Evolutionary conservation across 2,329 filamentous ascomycete genomes (phyloP).

Genomic region (Stachybotrys chartarum): DNA sequence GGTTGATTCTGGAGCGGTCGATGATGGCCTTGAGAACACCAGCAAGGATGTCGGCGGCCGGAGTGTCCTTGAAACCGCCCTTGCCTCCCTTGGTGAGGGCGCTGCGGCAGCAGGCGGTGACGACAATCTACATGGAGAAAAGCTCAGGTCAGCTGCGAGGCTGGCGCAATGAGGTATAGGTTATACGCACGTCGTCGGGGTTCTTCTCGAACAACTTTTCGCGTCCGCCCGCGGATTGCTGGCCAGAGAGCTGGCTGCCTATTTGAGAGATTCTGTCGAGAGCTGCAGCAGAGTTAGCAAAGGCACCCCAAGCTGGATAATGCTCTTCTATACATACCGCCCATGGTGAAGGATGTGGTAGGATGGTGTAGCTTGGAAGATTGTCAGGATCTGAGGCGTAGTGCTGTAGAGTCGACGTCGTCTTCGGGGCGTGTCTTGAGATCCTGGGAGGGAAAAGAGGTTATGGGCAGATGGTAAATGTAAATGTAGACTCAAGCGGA

Average conservation of each 20-base stretch:
- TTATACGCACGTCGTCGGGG: slow-evolving; percentile 53
- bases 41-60: slow-evolving; percentile 75
- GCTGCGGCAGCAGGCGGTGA: slow-evolving; percentile 87
- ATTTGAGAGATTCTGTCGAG: slow-evolving; percentile 53
- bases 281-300: slow-evolving; percentile 29
- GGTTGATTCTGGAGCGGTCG: slow-evolving; percentile 82
- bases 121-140: slow-evolving; percentile 57
- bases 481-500: not conserved
- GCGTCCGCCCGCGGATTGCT: slow-evolving; percentile 44
- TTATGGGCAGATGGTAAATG: not conserved
- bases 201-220: slow-evolving; percentile 58
- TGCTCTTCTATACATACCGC: not conserved
- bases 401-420: not conserved
- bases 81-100: slow-evolving; percentile 89
- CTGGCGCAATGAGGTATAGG: not conserved
- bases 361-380: not conserved
- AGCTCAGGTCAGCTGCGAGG: slow-evolving; percentile 7
- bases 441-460: not conserved
- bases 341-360: not conserved
- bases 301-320: not conserved
- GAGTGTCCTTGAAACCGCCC: slow-evolving; percentile 93
- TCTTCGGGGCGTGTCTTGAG: not conserved
- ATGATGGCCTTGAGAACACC: slow-evolving; percentile 78
- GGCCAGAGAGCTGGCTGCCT: slow-evolving; percentile 55
- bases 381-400: not conserved